These are phyloP conservation scores for Leccinellum luteum DNA, from an alignment of 768 basidiomycete species.

Conservation along the genomic window DNA sequence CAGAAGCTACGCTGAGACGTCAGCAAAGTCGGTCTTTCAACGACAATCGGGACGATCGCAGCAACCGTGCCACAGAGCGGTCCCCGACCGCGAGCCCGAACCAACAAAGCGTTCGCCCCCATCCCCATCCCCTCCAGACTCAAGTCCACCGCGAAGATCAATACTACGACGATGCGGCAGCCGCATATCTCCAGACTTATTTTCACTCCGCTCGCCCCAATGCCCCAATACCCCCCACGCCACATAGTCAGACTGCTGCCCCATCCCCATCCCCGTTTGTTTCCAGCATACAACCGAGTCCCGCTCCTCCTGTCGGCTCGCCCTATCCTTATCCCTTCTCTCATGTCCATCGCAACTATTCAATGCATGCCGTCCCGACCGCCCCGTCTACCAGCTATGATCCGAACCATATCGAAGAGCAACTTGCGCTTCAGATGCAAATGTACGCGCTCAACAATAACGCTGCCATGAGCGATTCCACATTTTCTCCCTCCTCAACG, in stretches of 20 bases:
- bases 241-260: conserved; percentile 70
- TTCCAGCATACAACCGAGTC: conserved; percentile 52
- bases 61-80: conserved; percentile 21
- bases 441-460: conserved; percentile 73
- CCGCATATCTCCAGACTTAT: conserved; percentile 58
- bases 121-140: conserved; percentile 38
- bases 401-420: conserved; percentile 57
- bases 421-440: conserved; percentile 74
- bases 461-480: conserved; percentile 65
- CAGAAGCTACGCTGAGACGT: conserved; percentile 19
- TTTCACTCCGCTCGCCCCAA: conserved; percentile 61
- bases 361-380: conserved; percentile 39
- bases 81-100: conserved; percentile 14
- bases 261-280: conserved; percentile 70
- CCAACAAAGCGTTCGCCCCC: conserved; percentile 33
- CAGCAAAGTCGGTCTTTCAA: conserved; percentile 20
- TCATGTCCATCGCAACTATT: conserved; percentile 60
- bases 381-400: conserved; percentile 41
- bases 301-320: conserved; percentile 60
- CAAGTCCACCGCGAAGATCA: conserved; percentile 57
- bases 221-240: conserved; percentile 54
- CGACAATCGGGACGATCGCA: conserved; percentile 23
- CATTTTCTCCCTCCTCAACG: conserved; percentile 72
- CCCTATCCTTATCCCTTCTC: conserved; percentile 79
- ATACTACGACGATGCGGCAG: conserved; percentile 58